These are phyloP conservation scores for Ceratocystis colombiana DNA, from an alignment of 2,329 filamentous ascomycete species.

Conservation along the genomic window DNA sequence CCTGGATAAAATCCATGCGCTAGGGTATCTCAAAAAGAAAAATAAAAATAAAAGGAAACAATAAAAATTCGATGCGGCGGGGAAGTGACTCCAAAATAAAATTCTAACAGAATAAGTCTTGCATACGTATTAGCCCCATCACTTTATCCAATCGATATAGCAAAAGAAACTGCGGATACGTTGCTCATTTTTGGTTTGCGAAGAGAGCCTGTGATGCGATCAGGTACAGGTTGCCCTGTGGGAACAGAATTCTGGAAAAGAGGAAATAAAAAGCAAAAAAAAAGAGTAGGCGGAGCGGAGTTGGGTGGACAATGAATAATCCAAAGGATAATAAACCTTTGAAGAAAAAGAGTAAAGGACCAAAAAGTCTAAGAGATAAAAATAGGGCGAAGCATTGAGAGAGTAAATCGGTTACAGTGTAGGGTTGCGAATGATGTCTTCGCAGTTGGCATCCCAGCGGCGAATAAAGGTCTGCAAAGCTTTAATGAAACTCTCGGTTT, in stretches of 20 bases:
- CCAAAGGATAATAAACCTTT: constrained; percentile 1
- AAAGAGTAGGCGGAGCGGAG: constrained; percentile 20
- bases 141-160: not conserved
- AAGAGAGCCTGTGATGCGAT: not conserved
- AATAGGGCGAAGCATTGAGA: constrained; percentile 13
- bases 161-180: not conserved
- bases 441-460: constrained; percentile 92
- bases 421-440: constrained; percentile 65
- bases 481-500: constrained; percentile 88
- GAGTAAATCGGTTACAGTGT: constrained; percentile 37
- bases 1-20: constrained; percentile 17
- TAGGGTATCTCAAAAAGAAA: constrained; percentile 25
- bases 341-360: constrained; percentile 12
- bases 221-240: constrained; percentile 25
- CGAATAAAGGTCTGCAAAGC: constrained; percentile 80
- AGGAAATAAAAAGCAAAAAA: constrained; percentile 4
- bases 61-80: not conserved
- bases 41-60: constrained; percentile 9
- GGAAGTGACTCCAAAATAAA: not conserved
- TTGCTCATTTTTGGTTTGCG: constrained; percentile 3
- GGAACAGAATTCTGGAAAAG: constrained; percentile 16
- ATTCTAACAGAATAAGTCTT: not conserved
- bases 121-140: not conserved
- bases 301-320: not conserved
- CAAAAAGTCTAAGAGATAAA: not conserved